Evolutionary conservation across 2,329 filamentous ascomycete genomes (phyloP), one percentile per base, ranked within the genome.

Genomic region (Ciborinia camelliae): DNA sequence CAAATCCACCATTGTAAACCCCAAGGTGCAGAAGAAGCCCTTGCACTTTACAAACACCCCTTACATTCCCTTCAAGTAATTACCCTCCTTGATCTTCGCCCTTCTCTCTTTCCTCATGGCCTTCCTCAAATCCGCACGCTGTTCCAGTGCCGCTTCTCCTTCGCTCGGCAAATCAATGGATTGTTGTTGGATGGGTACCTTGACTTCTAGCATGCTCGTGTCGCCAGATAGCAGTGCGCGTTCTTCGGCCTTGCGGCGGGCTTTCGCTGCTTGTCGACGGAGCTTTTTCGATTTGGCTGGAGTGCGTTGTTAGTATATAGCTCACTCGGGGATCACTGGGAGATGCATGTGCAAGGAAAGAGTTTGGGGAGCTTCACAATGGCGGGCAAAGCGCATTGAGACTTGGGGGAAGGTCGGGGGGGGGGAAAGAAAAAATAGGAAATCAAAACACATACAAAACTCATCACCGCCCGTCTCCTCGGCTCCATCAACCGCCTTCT

Each of bases 201-300:
- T 88, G 75, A 85, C 84, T 54, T 80, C 83, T 51, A 91, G 78
- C 37, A 85, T 81, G 62, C 86, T 86, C 20, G 89, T 78, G 78
- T 92, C 85, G 73, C 88, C 86, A 59, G 86, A 81, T 63, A 86
- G 84, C 73, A 87, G 76, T 73, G 91, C 74, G 77, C 82, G 77
- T 76, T 82, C 78, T 79, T 90, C 85, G 28, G 80, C 71, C 30
- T 78, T 75, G 64, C 84, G 81, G 73, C 84, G 81, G 76, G 82
- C 81, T 77, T 87, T 92, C 50, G 86, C 86, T 10, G 91, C 91
- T 63, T 89, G 75, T 64, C 86, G 83, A 66, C 91, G 86, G 76
- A 92, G 86, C 75, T 93, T 94, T 77, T 91, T 92, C 35, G 90
- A 93, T 84, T 95, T 95, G 66, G 90, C 90, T 92, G 67, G 39